phyloP scores from a whole-genome alignment of 768 basidiomycete genomes.

The Pleurotus citrinopileatus region DNA sequence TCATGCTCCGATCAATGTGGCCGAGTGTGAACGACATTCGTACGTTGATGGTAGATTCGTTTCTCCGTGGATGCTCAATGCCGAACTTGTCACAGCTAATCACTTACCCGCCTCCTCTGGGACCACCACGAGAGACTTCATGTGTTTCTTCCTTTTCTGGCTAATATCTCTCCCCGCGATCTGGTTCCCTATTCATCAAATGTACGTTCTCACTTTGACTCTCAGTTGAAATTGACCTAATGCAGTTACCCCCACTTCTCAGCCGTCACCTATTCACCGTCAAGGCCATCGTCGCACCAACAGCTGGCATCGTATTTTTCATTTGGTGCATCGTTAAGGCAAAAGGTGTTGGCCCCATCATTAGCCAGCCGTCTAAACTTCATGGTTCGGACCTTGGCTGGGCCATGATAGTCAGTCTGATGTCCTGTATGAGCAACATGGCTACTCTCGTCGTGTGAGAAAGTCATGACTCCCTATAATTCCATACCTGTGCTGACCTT shows the following conservation, averaged over 20 bases:
- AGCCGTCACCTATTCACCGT: slow-evolving; percentile 78
- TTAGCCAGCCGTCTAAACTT: slow-evolving; percentile 59
- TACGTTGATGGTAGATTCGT: slow-evolving; percentile 26
- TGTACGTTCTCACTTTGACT: slow-evolving; percentile 42
- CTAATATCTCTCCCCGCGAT: slow-evolving; percentile 74
- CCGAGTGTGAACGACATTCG: slow-evolving; percentile 67
- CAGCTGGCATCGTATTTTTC: slow-evolving; percentile 70
- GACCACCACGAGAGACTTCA: slow-evolving; percentile 69
- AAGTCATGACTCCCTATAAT: background rate
- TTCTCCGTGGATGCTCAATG: too few species aligned
- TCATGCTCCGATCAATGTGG: slow-evolving; percentile 77
- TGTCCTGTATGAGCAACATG: slow-evolving; percentile 81
- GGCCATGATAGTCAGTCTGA: slow-evolving; percentile 70
- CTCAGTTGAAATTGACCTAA: slow-evolving; percentile 10
- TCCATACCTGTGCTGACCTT: slow-evolving; percentile 1
- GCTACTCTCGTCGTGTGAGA: slow-evolving; percentile 67
- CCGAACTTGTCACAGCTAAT: slow-evolving; percentile 49
- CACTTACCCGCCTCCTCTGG: slow-evolving; percentile 70
- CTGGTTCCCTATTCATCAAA: slow-evolving; percentile 81
- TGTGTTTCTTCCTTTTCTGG: slow-evolving; percentile 89
- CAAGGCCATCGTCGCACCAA: slow-evolving; percentile 72
- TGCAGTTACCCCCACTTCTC: slow-evolving; percentile 14
- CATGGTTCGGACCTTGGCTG: slow-evolving; percentile 71
- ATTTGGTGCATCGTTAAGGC: slow-evolving; percentile 78
- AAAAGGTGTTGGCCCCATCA: slow-evolving; percentile 72